Conservation (phyloP, 108 stramenopile genomes). For the Nitzschia sp. region DNA sequence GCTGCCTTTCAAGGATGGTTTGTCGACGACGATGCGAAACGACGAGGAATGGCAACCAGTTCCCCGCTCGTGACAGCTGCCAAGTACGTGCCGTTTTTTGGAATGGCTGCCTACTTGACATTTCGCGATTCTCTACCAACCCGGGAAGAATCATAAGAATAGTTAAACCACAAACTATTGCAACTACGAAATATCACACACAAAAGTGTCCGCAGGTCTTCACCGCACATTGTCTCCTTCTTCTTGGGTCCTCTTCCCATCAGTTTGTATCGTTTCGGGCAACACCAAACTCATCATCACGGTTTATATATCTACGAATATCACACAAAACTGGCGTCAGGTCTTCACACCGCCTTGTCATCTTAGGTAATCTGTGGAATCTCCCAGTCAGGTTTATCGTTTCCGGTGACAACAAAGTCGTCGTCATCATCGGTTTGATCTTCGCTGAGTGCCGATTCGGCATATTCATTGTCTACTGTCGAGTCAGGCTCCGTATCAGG, state of each 20-base stretch:
- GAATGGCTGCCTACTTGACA: conserved; percentile 74
- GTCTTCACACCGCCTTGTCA: too few relatives aligned
- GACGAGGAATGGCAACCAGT: conserved; percentile 58
- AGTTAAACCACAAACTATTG: conserved; percentile 8
- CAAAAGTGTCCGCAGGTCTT: too few relatives aligned
- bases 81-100: conserved; percentile 85
- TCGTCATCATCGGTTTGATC: not conserved
- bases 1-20: conserved; percentile 88
- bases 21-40: conserved; percentile 81
- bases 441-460: not conserved
- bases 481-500: not conserved
- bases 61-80: conserved; percentile 46
- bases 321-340: too few relatives aligned
- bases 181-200: not conserved
- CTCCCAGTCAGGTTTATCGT: conserved; percentile 13
- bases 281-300: too few relatives aligned
- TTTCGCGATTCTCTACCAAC: conserved; percentile 43
- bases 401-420: not conserved
- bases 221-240: too few relatives aligned
- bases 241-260: too few relatives aligned
- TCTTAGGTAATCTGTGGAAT: conserved; percentile 4
- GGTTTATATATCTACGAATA: too few relatives aligned
- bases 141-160: conserved; percentile 6
- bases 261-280: too few relatives aligned
- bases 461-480: not conserved